Evolutionary conservation across 2,329 filamentous ascomycete species (phyloP), one percentile per base, ranked within the genome.

Genomic region (Mycosphaerella sp.): DNA sequence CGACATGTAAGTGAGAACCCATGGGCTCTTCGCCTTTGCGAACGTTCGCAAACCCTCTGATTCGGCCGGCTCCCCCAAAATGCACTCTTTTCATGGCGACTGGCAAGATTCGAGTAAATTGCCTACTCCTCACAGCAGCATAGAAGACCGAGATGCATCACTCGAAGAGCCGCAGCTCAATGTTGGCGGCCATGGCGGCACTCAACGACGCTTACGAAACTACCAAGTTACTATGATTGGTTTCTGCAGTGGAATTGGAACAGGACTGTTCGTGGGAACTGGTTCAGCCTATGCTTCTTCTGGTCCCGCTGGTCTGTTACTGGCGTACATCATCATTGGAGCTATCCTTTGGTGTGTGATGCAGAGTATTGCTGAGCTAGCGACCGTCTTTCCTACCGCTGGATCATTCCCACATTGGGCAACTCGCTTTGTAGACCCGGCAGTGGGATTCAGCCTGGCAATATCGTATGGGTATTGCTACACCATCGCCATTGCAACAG

Each of bases 181-280:
- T 53, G 56, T 60, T 8, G 60, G 60, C 23, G 60, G 60, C 14
- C 58, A 57, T 29, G 60, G 58, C 11, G 36, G 42, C 10, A 62
- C 60, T 11, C 60, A 62, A 34, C 54, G 60, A 8, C 38, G 56
- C 31, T 42, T 62, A 29, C 54, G 54, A 21, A 58, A 60, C 42
- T 55, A 60, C 31, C 60, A 62, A 29, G 53, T 62, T 5, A 62
- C 60, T 5, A 59, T 59, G 51, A 62, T 62, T 47, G 60, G 60
- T 38, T 60, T 62, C 39, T 55, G 48, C 45, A 43, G 39, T 51
- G 48, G 47, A 31, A 50, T 50, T n/a, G 77, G 77, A 36, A 80
- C 77, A 17, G 78, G 78, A 61, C 69, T 80, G 4, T 80, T 79
- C 64, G 74, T 80, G 39, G 74, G 75, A 32, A 73, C 73, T 42